These are phyloP conservation scores for Penicillium polonicum DNA, from an alignment of 2,329 filamentous ascomycete genomes.

Conservation along the genomic window DNA sequence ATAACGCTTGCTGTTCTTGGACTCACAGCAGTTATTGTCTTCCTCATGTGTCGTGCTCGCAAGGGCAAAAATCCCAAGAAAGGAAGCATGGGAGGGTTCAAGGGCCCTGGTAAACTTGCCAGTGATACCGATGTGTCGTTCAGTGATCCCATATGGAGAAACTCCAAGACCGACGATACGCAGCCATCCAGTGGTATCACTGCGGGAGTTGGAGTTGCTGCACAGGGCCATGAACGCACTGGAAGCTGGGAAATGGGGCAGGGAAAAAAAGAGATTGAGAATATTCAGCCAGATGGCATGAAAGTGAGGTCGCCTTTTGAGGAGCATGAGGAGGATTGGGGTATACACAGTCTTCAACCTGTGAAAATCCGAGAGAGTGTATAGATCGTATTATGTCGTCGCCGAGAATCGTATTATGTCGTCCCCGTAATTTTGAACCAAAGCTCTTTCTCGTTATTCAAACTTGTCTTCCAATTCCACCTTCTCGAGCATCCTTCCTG, in stretches of 20 bases:
- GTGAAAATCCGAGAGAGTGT: constrained; percentile 51
- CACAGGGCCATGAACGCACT: constrained; percentile 51
- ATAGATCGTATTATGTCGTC: constrained; percentile 16
- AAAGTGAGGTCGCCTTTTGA: constrained; percentile 43
- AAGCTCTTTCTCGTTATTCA: background rate
- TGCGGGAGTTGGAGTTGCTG: constrained; percentile 17
- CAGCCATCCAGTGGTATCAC: constrained; percentile 24
- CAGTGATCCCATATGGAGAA: constrained; percentile 41
- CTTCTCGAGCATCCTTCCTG: background rate
- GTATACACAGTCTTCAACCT: constrained; percentile 41
- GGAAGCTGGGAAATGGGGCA: constrained; percentile 59
- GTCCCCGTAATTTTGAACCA: background rate
- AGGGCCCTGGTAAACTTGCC: constrained; percentile 54
- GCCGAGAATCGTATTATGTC: background rate
- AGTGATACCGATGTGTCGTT: constrained; percentile 55
- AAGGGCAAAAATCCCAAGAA: constrained; percentile 37
- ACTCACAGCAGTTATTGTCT: constrained; percentile 40
- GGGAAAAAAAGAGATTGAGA: constrained; percentile 27
- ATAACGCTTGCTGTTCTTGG: constrained; percentile 50
- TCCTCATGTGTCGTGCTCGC: constrained; percentile 49
- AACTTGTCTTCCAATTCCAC: background rate
- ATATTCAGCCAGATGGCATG: constrained; percentile 5
- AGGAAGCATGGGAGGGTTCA: constrained; percentile 54
- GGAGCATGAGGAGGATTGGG: constrained; percentile 42
- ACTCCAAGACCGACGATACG: constrained; percentile 33